Evolutionary conservation across 306 rosid genomes (phyloP).

Genomic region (Lagenaria siceraria): DNA sequence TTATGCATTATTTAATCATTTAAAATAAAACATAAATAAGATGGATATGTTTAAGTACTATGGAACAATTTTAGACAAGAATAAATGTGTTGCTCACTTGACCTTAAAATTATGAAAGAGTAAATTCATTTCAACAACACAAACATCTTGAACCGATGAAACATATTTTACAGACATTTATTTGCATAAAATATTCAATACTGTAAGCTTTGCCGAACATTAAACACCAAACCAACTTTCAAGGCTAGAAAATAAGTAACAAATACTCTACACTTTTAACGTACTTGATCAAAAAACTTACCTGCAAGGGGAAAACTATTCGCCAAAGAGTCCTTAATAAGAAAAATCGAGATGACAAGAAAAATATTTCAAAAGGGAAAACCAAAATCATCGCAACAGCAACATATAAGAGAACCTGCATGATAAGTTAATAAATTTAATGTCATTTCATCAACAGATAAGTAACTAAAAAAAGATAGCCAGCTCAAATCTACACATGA

Average conservation of each 20-base stretch:
- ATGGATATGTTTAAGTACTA: neutral
- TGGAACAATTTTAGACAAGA: neutral
- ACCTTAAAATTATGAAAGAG: neutral
- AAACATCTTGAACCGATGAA: neutral
- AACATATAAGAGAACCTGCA: conserved; percentile 92
- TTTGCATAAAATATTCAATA: neutral
- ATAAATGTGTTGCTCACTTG: neutral
- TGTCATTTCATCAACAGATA: conserved; percentile 4
- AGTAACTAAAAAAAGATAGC: conserved; percentile 4
- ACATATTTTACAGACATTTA: neutral
- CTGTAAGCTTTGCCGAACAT: neutral
- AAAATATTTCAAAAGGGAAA: conserved; percentile 92
- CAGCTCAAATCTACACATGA: neutral
- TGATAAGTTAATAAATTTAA: conserved; percentile 22
- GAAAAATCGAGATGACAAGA: conserved; percentile 78
- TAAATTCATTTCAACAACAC: neutral
- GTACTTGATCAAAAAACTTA: conserved; percentile 25
- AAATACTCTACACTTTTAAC: neutral
- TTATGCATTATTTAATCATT: neutral
- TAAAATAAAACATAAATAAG: neutral
- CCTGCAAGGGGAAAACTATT: conserved; percentile 89
- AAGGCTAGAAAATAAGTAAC: neutral
- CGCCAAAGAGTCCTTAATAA: conserved; percentile 89
- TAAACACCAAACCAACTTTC: neutral
- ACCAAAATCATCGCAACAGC: conserved; percentile 64